Base-by-base conservation (phyloP, 352 stramenopile species). In the Phytophthora hybrid region DNA sequence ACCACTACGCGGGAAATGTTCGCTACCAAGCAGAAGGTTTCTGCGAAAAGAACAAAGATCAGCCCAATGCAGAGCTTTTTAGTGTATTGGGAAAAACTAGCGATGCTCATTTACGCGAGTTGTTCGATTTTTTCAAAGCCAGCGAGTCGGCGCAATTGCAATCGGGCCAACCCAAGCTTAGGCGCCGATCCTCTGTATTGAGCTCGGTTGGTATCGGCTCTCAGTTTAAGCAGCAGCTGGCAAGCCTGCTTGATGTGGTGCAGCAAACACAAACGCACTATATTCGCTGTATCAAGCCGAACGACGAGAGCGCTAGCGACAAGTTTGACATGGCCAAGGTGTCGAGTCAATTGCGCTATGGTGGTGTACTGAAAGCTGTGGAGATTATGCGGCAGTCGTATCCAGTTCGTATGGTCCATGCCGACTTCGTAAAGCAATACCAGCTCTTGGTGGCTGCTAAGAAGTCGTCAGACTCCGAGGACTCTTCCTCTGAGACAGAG, bases 211-310 rank as follows among this genome's bases (percentile, higher is more conserved):
- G 87, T 6, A 92, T 98, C 56, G 95, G 90, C 23, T 97, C 91
- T 46, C 91, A 99, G 71, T 99, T 99, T 73, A 95, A 94, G 54
- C 84, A 92, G 37, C 97, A 99, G 65, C 83, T 99, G 16, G 93
- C 93, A 26, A 87, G 88, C 32, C 84, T 99, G 16, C 87, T 99
- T 23, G 80, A 94, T 21, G 90, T 97, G 13, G 98, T 99, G 31
- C 93, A 98, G 31, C 83, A 92, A 59, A 99, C 97, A 5, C 82
- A 97, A 59, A 98, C 97, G 34, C 98, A 99, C 79, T 99, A 99
- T 78, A 98, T 99, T 72, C 94, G 98, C 32, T 99, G 98, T 77
- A 93, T 99, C 53, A 99, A 99, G 81, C 98, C 98, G 19, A 99
- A 99, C 74, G 95, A 99, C 74, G 79, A 89, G 46, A 97, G 99